Conservation (phyloP, 1,284 basidiomycete species). For the Athelia psychrophila region DNA sequence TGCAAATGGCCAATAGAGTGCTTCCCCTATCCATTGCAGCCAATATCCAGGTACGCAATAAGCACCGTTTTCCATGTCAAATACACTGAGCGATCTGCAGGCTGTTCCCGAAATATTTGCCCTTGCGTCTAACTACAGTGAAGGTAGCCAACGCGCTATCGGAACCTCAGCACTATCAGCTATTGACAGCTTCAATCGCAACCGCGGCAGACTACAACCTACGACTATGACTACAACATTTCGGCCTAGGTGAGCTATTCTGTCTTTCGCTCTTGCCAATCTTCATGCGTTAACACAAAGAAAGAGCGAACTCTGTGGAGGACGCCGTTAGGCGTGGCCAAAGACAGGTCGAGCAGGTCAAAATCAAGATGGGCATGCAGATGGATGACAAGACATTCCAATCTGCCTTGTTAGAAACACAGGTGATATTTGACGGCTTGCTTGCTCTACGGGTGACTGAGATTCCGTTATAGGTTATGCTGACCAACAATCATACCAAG, state of each 20-base stretch:
- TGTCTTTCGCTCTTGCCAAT: neutral
- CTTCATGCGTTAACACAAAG: constrained; percentile 4
- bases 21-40: constrained; percentile 85
- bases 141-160: constrained; percentile 74
- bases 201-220: constrained; percentile 66
- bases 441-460: neutral
- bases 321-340: constrained; percentile 88
- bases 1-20: constrained; percentile 86
- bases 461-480: constrained; percentile 60
- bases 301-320: constrained; percentile 82
- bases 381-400: constrained; percentile 94
- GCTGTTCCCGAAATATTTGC: constrained; percentile 85
- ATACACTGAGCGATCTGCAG: constrained; percentile 34
- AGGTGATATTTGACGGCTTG: constrained; percentile 47
- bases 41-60: constrained; percentile 60
- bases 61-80: neutral
- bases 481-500: constrained; percentile 86
- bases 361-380: constrained; percentile 85
- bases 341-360: constrained; percentile 87
- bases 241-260: constrained; percentile 51
- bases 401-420: constrained; percentile 77
- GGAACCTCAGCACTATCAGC: constrained; percentile 85
- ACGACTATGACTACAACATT: constrained; percentile 41
- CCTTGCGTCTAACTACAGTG: constrained; percentile 76
- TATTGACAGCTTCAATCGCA: constrained; percentile 91